A percentile compares a stretch with the other conserved stretches of the same genome.
Conservation (phyloP, 1,284 basidiomycete species). For the Cryptococcus deneoformans region DNA sequence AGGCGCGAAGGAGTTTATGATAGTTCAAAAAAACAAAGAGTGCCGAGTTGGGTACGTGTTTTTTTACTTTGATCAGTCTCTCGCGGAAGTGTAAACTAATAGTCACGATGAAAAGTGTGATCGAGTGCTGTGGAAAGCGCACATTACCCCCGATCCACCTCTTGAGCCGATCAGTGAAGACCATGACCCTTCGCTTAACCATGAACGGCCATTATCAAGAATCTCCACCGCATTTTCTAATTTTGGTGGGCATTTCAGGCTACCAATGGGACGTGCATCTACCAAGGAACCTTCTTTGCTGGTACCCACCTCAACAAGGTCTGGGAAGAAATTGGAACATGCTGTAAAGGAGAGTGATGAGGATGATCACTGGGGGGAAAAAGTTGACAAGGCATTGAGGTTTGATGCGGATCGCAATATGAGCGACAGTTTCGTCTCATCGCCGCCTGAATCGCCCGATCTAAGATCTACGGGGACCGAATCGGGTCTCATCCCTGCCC, state of each 20-base stretch:
- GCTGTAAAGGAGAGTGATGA: neutral
- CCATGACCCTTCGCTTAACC: slow-evolving; percentile 2
- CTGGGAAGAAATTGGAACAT: no score
- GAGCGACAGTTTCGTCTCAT: slow-evolving; percentile 3
- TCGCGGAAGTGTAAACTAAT: no score
- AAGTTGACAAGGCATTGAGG: neutral
- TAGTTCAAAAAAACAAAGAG: slow-evolving; percentile 53
- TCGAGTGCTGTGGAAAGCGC: slow-evolving; percentile 49
- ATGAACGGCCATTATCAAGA: slow-evolving; percentile 20
- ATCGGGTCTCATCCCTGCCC: slow-evolving; percentile 13
- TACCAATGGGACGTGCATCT: slow-evolving; percentile 18
- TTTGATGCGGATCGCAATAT: neutral
- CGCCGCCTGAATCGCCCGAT: slow-evolving; percentile 11
- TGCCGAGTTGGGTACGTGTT: slow-evolving; percentile 51
- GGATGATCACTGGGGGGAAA: neutral
- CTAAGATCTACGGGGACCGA: neutral
- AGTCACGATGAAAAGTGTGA: slow-evolving; percentile 39
- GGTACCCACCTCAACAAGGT: neutral
- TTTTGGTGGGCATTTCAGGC: slow-evolving; percentile 28
- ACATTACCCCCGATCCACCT: slow-evolving; percentile 31
- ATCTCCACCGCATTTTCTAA: slow-evolving; percentile 33
- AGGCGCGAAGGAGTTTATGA: slow-evolving; percentile 51
- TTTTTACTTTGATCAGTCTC: neutral
- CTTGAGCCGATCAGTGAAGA: slow-evolving; percentile 6
- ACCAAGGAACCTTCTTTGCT: slow-evolving; percentile 22